Evolutionary conservation across 2,329 filamentous ascomycete genomes (phyloP), one percentile per base, ranked within the genome.

Genomic region (Xylariaceae sp.): DNA sequence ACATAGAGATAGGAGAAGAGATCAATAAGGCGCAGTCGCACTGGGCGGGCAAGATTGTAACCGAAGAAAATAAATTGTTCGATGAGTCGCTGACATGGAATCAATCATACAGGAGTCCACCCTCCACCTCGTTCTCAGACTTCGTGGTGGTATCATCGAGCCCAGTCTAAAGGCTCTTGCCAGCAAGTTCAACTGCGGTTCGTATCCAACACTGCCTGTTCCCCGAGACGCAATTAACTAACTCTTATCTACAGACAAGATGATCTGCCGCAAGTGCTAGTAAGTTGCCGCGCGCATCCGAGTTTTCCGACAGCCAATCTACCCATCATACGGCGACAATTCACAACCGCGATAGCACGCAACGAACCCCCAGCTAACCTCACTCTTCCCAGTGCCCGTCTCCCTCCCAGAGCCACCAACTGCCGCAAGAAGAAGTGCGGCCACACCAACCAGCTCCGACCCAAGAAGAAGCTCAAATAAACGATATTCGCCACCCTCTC

Each of bases 241-340:
- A 59, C 49, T 32, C 3, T 19, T 34, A 6, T 18, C 26, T 42
- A 51, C 12, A 58, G 57, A 97, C 68, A 96, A 96, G 61, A 92
- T 92, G 88, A 96, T 97, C 80, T 97, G 94, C 90, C 92, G 94
- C 84, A 97, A 99, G 89, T 99, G 94, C 88, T 97, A 97, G 90
- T 94, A 86, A 70, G 88, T 86, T 41, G 54, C 44, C 56, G 44
- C 34, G 21, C 29, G 36, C 40, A 21, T 8, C 26, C n/a, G 5
- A 13, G n/a, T 26, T 48, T 18, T 30, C 10, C 34, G 15, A 41
- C 18, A 16, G 15, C 34, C 18, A 29, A 19, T 40, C 36, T 7
- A 47, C 36, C 41, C 47, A 37, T 26, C 21, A 1, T 29, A 36
- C 15, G 13, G n/a, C 6, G 8, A 15, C 34, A 2, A n/a, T 32